phyloP scores from a whole-genome alignment of 2,329 filamentous ascomycete species.

The Colletotrichum somersetense region DNA sequence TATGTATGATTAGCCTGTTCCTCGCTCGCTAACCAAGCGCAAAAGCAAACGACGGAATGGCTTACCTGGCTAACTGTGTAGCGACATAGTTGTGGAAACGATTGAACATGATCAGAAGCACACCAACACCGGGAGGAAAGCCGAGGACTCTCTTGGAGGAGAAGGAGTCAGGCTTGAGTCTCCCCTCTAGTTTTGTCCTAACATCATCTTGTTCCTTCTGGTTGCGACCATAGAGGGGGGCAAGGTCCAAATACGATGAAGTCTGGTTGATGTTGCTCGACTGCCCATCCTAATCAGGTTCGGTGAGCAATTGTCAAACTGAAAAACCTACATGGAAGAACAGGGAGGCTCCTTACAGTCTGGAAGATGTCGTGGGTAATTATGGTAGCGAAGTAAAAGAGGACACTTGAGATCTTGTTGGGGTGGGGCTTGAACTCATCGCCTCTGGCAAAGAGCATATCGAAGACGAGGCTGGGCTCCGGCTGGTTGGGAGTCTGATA shows the following conservation, averaged over 20 bases:
- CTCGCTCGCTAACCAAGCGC: background rate
- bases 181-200: slow-evolving; percentile 62
- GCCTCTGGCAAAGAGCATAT: slow-evolving; percentile 42
- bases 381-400: slow-evolving; percentile 64
- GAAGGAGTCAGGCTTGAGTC: slow-evolving; percentile 67
- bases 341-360: slow-evolving; percentile 41
- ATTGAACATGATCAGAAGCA: slow-evolving; percentile 67
- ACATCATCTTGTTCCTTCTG: slow-evolving; percentile 63
- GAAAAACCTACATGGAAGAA: slow-evolving; percentile 31
- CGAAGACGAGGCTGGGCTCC: slow-evolving; percentile 43
- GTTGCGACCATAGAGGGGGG: slow-evolving; percentile 66
- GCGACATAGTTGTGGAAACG: slow-evolving; percentile 46
- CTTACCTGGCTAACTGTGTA: slow-evolving; percentile 42
- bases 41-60: no score
- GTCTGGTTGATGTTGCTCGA: slow-evolving; percentile 49
- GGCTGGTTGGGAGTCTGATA: slow-evolving; percentile 42
- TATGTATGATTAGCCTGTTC: slow-evolving; percentile 41
- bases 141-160: slow-evolving; percentile 63
- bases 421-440: slow-evolving; percentile 47
- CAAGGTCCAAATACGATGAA: slow-evolving; percentile 62
- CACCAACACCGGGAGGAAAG: slow-evolving; percentile 66
- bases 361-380: slow-evolving; percentile 66
- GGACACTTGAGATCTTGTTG: slow-evolving; percentile 59
- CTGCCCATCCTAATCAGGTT: slow-evolving; percentile 46
- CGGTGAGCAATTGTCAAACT: slow-evolving; percentile 2